phyloP scores from a whole-genome alignment of 768 basidiomycete species.

The Mycena indigotica region DNA sequence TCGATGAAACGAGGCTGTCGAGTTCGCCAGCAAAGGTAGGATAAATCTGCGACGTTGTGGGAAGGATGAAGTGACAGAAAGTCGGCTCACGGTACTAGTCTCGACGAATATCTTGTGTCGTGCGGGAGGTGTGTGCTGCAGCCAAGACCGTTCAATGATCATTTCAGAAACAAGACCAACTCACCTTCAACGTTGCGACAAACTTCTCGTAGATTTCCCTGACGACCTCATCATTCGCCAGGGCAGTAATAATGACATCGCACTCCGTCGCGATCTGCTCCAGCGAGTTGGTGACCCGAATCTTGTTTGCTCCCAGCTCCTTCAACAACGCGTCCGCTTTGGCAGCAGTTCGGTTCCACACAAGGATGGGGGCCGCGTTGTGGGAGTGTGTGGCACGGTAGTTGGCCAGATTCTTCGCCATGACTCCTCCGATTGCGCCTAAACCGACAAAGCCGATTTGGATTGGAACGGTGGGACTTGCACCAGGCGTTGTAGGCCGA shows the following conservation, averaged over 20 bases:
- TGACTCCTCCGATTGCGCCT: constrained; percentile 72
- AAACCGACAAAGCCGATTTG: constrained; percentile 51
- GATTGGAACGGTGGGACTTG: constrained; percentile 15
- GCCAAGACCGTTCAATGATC: no score
- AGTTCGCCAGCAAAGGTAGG: constrained; percentile 65
- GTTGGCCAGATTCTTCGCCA: constrained; percentile 79
- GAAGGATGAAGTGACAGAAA: background rate
- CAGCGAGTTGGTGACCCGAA: constrained; percentile 57
- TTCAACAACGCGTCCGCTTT: constrained; percentile 61
- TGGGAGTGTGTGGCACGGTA: constrained; percentile 41
- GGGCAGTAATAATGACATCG: constrained; percentile 76
- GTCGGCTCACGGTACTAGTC: constrained; percentile 70
- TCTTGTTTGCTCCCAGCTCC: constrained; percentile 55
- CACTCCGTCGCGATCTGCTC: constrained; percentile 64
- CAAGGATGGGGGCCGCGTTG: constrained; percentile 53
- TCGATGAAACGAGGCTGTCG: constrained; percentile 62
- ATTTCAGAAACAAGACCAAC: constrained; percentile 15
- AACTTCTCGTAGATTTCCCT: constrained; percentile 64
- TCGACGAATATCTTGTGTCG: constrained; percentile 80
- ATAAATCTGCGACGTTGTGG: constrained; percentile 46
- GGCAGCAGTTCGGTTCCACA: constrained; percentile 74
- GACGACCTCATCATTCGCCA: constrained; percentile 73
- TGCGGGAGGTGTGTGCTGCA: constrained; percentile 44
- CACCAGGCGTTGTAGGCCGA: constrained; percentile 56
- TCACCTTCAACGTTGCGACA: constrained; percentile 58